Evolutionary conservation across 106 monocot genomes (phyloP).

Genomic region (Phalaenopsis equestris): DNA sequence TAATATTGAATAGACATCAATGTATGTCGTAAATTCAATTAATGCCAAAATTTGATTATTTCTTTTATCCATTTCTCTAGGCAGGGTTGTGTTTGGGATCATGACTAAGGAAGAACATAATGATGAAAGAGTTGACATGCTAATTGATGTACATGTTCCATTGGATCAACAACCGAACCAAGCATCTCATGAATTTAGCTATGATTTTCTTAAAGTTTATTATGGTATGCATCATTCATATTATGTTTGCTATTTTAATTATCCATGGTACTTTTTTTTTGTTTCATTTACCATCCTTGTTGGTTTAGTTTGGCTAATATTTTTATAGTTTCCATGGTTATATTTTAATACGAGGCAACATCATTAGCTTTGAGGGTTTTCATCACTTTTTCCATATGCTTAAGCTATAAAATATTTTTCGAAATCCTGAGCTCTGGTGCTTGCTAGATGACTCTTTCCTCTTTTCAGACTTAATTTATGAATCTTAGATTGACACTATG

Average conservation of each 20-base stretch:
- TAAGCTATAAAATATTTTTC: background rate
- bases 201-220: constrained; percentile 59
- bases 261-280: background rate
- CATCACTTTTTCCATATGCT: background rate
- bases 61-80: background rate
- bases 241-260: background rate
- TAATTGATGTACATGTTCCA: constrained; percentile 31
- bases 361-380: background rate
- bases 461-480: background rate
- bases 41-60: background rate
- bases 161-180: constrained; percentile 5
- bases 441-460: background rate
- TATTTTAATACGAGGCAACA: background rate
- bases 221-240: constrained; percentile 40
- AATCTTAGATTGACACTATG: background rate
- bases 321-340: background rate
- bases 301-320: background rate
- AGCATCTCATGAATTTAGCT: constrained; percentile 25
- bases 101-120: constrained; percentile 13
- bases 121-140: constrained; percentile 39
- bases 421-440: background rate
- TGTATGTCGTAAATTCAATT: no score
- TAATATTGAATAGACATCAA: no score
- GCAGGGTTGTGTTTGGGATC: background rate
- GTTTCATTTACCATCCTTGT: background rate